Percentiles rank a stretch among this genome's conserved stretches.
Evolutionary conservation across 192 early-diverging fungal genomes (phyloP).

Genomic region (Rhizophlyctis rosea): DNA sequence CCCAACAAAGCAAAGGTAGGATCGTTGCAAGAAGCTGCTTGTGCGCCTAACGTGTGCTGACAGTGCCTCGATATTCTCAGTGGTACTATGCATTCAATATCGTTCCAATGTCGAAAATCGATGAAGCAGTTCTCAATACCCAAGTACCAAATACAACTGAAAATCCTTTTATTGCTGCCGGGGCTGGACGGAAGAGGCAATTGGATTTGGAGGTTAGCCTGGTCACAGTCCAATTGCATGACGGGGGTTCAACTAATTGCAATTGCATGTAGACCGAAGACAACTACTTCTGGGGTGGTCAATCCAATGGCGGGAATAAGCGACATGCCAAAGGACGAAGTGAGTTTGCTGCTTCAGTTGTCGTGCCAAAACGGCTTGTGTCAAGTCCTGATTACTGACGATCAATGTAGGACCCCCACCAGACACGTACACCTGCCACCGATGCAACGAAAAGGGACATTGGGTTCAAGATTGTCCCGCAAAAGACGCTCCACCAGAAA

Average conservation of each 20-base stretch:
- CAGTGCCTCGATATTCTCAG: conserved; percentile 18
- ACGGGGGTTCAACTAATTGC: conserved; percentile 1
- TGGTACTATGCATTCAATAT: conserved; percentile 95
- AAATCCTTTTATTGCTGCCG: conserved; percentile 26
- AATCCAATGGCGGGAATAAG: conserved; percentile 35
- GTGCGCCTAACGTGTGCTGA: not conserved
- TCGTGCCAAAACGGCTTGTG: too few species aligned
- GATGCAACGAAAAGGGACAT: conserved; percentile 55
- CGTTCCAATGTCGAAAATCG: conserved; percentile 54
- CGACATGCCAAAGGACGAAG: conserved; percentile 25
- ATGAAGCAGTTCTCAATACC: conserved; percentile 26
- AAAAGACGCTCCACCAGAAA: conserved; percentile 35
- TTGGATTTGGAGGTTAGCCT: conserved; percentile 6
- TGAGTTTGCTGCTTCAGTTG: conserved; percentile 9
- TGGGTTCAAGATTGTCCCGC: conserved; percentile 54
- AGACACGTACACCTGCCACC: conserved; percentile 48
- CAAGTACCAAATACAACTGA: conserved; percentile 54
- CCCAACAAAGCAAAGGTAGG: conserved; percentile 63
- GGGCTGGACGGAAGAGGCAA: conserved; percentile 12
- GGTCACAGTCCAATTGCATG: too few species aligned
- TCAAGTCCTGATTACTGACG: too few species aligned
- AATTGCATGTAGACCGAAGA: too few species aligned
- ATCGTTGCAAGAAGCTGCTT: not conserved
- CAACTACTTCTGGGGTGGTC: conserved; percentile 49
- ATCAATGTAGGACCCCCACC: conserved; percentile 31